Conservation (phyloP, 2,329 filamentous ascomycete genomes). For the Phyllachora maydis region DNA sequence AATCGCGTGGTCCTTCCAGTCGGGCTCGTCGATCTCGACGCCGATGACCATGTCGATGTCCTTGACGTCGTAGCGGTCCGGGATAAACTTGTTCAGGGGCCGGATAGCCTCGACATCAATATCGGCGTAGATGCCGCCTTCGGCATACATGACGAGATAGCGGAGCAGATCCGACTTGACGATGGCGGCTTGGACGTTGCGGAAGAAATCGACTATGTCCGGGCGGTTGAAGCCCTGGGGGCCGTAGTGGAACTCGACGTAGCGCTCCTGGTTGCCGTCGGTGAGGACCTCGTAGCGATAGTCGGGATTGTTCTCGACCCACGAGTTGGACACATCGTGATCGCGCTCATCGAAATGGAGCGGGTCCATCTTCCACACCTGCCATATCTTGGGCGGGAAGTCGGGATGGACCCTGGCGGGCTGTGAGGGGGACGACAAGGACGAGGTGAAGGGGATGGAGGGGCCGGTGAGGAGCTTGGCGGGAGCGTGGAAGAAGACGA, state of each 20-base stretch:
- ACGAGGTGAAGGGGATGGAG: slow-evolving; percentile 2
- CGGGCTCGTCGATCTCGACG: slow-evolving; percentile 50
- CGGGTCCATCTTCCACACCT: slow-evolving; percentile 54
- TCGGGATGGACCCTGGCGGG: slow-evolving; percentile 6
- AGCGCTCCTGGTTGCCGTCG: slow-evolving; percentile 44
- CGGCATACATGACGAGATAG: slow-evolving; percentile 47
- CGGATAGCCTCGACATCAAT: slow-evolving; percentile 20
- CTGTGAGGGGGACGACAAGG: slow-evolving; percentile 1
- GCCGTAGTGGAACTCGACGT: slow-evolving; percentile 49
- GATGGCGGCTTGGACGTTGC: slow-evolving; percentile 38
- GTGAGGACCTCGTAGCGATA: slow-evolving; percentile 51
- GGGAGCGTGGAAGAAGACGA: slow-evolving; percentile 16
- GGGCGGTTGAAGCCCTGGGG: slow-evolving; percentile 41
- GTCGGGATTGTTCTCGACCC: slow-evolving; percentile 43
- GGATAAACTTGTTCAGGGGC: slow-evolving; percentile 30
- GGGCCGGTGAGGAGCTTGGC: slow-evolving; percentile 2
- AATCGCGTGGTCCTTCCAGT: slow-evolving; percentile 40
- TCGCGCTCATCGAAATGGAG: slow-evolving; percentile 45
- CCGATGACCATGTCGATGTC: slow-evolving; percentile 53
- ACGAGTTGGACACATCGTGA: slow-evolving; percentile 36
- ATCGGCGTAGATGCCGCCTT: slow-evolving; percentile 31
- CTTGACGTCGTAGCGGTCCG: slow-evolving; percentile 36
- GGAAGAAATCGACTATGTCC: slow-evolving; percentile 43
- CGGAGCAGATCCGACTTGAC: slow-evolving; percentile 46
- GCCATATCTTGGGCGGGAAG: slow-evolving; percentile 55